phyloP scores from a whole-genome alignment of 768 basidiomycete genomes.

The Pleurotus eryngii region DNA sequence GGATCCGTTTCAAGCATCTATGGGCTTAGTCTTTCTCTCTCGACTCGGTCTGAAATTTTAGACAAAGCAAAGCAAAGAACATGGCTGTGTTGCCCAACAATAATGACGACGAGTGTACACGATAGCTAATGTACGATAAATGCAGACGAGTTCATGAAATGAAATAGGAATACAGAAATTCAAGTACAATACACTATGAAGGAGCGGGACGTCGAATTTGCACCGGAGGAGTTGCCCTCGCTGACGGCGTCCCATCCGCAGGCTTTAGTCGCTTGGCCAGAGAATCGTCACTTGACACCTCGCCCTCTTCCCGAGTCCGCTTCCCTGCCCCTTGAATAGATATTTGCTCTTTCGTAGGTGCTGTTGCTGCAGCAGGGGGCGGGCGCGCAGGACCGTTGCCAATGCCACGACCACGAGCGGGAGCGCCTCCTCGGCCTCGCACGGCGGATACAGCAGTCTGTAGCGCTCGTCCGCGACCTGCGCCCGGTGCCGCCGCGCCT shows the following conservation, averaged over 20 bases:
- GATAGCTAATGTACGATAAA: background rate
- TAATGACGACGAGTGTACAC: background rate
- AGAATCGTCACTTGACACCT: slow-evolving; percentile 45
- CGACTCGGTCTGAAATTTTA: slow-evolving; percentile 30
- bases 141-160: background rate
- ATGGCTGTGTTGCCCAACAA: too few species aligned
- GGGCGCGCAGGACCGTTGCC: slow-evolving; percentile 37
- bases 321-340: slow-evolving; percentile 65
- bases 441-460: slow-evolving; percentile 17
- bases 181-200: background rate
- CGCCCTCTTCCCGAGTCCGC: slow-evolving; percentile 57
- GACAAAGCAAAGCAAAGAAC: background rate
- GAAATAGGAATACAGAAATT: background rate
- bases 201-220: slow-evolving; percentile 2
- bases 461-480: slow-evolving; percentile 13
- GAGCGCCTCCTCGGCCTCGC: background rate
- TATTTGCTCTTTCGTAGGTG: slow-evolving; percentile 26
- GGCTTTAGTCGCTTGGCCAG: slow-evolving; percentile 68
- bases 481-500: slow-evolving; percentile 8
- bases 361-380: slow-evolving; percentile 26
- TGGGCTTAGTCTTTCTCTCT: slow-evolving; percentile 41
- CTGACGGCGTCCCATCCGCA: slow-evolving; percentile 27
- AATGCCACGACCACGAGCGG: slow-evolving; percentile 18
- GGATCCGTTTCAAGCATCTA: slow-evolving; percentile 46
- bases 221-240: background rate